These are phyloP conservation scores for Coleophoma crateriformis DNA, from an alignment of 2,329 filamentous ascomycete species.

Conservation along the genomic window DNA sequence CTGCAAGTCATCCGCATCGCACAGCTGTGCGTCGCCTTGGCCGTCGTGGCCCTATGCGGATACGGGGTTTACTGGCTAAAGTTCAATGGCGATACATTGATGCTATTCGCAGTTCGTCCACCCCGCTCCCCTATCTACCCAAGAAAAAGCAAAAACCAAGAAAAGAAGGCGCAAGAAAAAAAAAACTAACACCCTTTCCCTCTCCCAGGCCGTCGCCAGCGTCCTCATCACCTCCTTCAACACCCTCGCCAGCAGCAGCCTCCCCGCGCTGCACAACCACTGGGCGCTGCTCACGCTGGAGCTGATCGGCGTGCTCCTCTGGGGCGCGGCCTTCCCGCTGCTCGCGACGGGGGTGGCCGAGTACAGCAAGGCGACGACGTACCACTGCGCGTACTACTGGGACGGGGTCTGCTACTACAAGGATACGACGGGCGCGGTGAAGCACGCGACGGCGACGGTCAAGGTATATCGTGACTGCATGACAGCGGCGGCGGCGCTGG, in stretches of 20 bases:
- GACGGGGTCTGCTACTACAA: constrained; percentile 8
- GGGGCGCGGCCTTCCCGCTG: constrained; percentile 30
- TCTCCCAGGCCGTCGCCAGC: constrained; percentile 28
- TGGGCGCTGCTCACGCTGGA: constrained; percentile 46
- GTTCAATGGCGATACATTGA: constrained; percentile 10
- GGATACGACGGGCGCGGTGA: neutral
- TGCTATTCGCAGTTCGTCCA: constrained; percentile 32
- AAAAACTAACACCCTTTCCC: neutral
- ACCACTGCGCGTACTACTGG: constrained; percentile 2
- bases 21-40: constrained; percentile 32
- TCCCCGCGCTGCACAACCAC: constrained; percentile 38
- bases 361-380: neutral
- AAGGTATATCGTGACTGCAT: constrained; percentile 10
- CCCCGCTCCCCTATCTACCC: constrained; percentile 3
- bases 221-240: constrained; percentile 39
- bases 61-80: constrained; percentile 33
- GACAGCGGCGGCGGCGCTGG: constrained; percentile 11
- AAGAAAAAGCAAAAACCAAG: too few relatives aligned
- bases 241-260: constrained; percentile 23
- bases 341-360: constrained; percentile 9
- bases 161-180: too few relatives aligned
- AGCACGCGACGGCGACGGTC: constrained; percentile 5
- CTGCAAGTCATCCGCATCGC: neutral
- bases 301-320: constrained; percentile 45
- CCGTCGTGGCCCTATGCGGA: constrained; percentile 40